A percentile compares a stretch with the other conserved stretches of the same genome.
These are phyloP conservation scores for Teunomyces kruisii DNA, from an alignment of 805 yeast species.

Conservation along the genomic window DNA sequence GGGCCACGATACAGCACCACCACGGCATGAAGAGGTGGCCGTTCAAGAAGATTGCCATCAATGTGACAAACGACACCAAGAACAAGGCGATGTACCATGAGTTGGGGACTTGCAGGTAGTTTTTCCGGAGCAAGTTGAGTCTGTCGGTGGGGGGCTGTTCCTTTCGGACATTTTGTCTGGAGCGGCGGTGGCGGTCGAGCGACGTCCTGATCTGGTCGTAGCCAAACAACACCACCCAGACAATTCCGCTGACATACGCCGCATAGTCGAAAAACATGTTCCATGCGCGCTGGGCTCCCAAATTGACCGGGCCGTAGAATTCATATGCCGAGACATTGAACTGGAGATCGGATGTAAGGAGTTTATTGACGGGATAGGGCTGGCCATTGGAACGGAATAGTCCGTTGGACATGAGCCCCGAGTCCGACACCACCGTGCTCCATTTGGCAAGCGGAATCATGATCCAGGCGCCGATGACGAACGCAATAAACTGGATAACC, in stretches of 20 bases:
- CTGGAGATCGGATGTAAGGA: slow-evolving; percentile 38
- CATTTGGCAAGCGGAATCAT: slow-evolving; percentile 49
- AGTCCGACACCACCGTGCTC: slow-evolving; percentile 29
- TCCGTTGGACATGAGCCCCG: slow-evolving; percentile 49
- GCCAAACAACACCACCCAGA: slow-evolving; percentile 45
- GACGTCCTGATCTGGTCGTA: slow-evolving; percentile 23
- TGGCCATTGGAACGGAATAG: slow-evolving; percentile 38
- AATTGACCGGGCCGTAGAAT: slow-evolving; percentile 43
- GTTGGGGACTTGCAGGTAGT: slow-evolving; percentile 42
- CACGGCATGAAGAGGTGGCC: slow-evolving; percentile 40
- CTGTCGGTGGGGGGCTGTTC: slow-evolving; percentile 30
- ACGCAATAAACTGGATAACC: slow-evolving; percentile 47
- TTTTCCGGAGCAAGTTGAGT: slow-evolving; percentile 40
- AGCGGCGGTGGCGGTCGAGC: no score
- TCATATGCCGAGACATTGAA: slow-evolving; percentile 49
- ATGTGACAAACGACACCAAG: slow-evolving; percentile 30
- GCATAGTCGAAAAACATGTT: slow-evolving; percentile 55
- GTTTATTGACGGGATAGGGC: slow-evolving; percentile 41
- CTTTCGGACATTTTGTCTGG: no score
- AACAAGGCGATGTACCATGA: slow-evolving; percentile 44
- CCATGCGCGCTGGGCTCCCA: slow-evolving; percentile 51
- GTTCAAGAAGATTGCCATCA: slow-evolving; percentile 32
- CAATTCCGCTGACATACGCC: slow-evolving; percentile 48
- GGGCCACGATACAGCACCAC: slow-evolving; percentile 46
- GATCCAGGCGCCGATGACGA: slow-evolving; percentile 48